These are phyloP conservation scores for Lantana camara DNA, from an alignment of 257 asterid genomes.

Conservation along the genomic window DNA sequence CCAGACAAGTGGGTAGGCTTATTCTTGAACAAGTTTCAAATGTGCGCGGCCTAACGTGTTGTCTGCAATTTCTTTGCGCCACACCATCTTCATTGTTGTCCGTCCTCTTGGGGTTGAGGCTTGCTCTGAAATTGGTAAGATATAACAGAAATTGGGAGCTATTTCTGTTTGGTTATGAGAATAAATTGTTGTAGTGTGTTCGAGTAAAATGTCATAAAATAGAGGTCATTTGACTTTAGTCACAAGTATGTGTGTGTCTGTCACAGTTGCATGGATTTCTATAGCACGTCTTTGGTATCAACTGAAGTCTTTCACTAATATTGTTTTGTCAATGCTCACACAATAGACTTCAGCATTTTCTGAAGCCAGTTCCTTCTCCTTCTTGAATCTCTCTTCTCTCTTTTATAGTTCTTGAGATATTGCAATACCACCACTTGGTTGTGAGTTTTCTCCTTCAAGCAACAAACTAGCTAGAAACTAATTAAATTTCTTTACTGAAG, in stretches of 20 bases:
- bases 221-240: conserved; percentile 23
- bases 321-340: conserved; percentile 5
- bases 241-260: conserved; percentile 6
- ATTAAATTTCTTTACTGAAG: conserved; percentile 22
- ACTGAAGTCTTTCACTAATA: neutral
- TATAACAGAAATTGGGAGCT: conserved; percentile 2
- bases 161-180: conserved; percentile 18
- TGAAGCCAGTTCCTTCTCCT: conserved; percentile 14
- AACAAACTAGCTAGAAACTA: conserved; percentile 21
- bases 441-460: conserved; percentile 23
- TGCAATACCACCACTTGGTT: conserved; percentile 14
- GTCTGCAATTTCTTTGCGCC: conserved; percentile 90
- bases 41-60: conserved; percentile 70
- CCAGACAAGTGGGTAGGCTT: conserved; percentile 78
- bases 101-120: conserved; percentile 71
- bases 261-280: conserved; percentile 20
- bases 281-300: conserved; percentile 8
- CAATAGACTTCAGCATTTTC: conserved; percentile 10
- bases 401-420: conserved; percentile 6
- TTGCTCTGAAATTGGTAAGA: conserved; percentile 87
- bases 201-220: conserved; percentile 16
- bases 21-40: conserved; percentile 85
- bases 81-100: conserved; percentile 64
- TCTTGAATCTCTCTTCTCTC: neutral
- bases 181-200: conserved; percentile 12